Percentiles rank a stretch among this genome's conserved stretches.
Evolutionary conservation across 208 protist genomes (phyloP).

Genomic region (Entamoeba histolytica): DNA sequence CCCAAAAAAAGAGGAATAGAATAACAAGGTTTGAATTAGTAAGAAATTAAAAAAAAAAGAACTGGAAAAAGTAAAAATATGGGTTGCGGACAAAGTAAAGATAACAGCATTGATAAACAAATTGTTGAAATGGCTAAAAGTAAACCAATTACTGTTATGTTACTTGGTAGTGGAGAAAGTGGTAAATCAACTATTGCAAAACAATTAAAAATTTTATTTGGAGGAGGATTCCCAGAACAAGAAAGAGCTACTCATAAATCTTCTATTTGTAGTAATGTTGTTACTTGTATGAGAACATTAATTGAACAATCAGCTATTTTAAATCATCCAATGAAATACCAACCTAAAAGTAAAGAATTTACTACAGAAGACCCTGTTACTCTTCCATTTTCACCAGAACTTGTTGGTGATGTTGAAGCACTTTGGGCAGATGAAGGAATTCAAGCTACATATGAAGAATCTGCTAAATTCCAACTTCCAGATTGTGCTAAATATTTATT

Average conservation of each 20-base stretch:
- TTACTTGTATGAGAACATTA: not conserved
- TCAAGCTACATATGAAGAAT: not conserved
- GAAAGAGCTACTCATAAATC: not conserved
- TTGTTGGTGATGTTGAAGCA: not conserved
- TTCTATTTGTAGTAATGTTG: not conserved
- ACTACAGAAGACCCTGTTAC: not conserved
- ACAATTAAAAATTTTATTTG: not conserved
- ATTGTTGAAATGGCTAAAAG: not conserved
- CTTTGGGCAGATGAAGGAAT: not conserved
- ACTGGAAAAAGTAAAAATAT: not conserved
- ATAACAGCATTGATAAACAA: not conserved
- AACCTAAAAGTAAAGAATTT: not conserved
- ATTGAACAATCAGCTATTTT: not conserved
- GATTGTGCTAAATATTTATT: not conserved
- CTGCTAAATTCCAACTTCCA: not conserved
- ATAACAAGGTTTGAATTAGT: not conserved
- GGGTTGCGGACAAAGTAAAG: not conserved
- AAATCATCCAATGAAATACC: not conserved
- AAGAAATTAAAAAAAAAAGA: not conserved
- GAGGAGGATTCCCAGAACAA: not conserved
- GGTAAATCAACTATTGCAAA: slow-evolving; percentile 1
- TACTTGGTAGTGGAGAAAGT: not conserved
- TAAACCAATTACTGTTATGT: not conserved
- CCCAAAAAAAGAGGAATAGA: not conserved
- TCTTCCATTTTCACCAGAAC: not conserved